Percentiles rank a stretch among this genome's conserved stretches.
phyloP scores from a whole-genome alignment of 1,284 basidiomycete species.

The Taiwanofungus camphoratus region DNA sequence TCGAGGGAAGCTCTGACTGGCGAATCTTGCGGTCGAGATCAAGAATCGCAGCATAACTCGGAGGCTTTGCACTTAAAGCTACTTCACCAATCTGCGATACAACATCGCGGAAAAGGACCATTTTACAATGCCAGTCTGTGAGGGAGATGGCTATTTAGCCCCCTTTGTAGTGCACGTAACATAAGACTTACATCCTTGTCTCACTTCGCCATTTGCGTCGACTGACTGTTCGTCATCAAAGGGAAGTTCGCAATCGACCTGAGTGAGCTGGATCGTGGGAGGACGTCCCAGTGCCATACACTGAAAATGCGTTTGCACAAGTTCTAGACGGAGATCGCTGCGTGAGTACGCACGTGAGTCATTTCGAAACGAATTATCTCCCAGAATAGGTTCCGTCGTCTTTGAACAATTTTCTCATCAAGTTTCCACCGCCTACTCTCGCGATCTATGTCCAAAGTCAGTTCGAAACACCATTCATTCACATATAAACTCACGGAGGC shows the following conservation, averaged over 20 bases:
- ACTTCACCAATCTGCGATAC: constrained; percentile 22
- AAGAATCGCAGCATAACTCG: constrained; percentile 26
- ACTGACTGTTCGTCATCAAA: constrained; percentile 22
- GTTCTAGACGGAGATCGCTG: no score
- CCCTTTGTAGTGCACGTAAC: neutral
- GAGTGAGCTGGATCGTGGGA: constrained; percentile 19
- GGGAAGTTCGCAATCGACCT: constrained; percentile 27
- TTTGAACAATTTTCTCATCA: constrained; percentile 31
- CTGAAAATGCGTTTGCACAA: no score
- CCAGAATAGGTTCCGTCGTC: constrained; percentile 40
- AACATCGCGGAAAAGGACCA: constrained; percentile 22
- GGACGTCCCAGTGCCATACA: constrained; percentile 28
- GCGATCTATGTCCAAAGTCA: no score
- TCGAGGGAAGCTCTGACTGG: constrained; percentile 25
- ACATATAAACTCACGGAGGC: constrained; percentile 29
- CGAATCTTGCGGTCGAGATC: constrained; percentile 28
- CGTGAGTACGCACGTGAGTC: constrained; percentile 29
- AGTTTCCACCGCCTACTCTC: constrained; percentile 39
- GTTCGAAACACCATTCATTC: no score
- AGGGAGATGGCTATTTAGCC: no score
- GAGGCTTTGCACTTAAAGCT: constrained; percentile 24
- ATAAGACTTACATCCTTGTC: constrained; percentile 29
- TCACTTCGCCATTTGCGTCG: constrained; percentile 20
- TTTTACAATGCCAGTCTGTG: constrained; percentile 26
- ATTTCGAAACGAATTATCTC: constrained; percentile 34